These are phyloP conservation scores for Sugiyamaella floridensis DNA, from an alignment of 805 yeast genomes.

Conservation along the genomic window DNA sequence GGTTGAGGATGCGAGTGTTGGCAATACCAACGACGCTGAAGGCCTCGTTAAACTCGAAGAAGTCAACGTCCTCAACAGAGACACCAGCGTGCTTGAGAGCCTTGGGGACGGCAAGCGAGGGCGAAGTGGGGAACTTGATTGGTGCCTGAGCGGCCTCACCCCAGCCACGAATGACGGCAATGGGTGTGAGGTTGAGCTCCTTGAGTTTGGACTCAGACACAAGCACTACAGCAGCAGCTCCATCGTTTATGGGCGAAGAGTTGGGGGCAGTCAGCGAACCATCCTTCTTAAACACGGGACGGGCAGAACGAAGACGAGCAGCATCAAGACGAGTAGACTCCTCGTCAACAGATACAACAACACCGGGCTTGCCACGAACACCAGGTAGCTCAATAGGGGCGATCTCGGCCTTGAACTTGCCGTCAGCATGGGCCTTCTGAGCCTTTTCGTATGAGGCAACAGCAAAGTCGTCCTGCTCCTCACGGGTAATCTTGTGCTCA, in stretches of 20 bases:
- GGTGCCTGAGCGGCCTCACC: conserved; percentile 98
- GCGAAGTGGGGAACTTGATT: conserved; percentile 92
- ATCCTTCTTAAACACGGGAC: conserved; percentile 91
- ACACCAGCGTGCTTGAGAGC: conserved; percentile 84
- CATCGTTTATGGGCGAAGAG: conserved; percentile 94
- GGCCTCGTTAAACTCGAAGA: conserved; percentile 95
- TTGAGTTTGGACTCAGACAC: conserved; percentile 78
- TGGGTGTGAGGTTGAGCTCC: conserved; percentile 80
- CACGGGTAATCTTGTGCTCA: conserved; percentile 71
- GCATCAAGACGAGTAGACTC: conserved; percentile 75
- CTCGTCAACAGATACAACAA: conserved; percentile 68
- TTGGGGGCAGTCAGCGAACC: conserved; percentile 98
- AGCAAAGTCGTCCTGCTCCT: conserved; percentile 86
- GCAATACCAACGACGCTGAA: conserved; percentile 95
- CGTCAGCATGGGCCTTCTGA: conserved; percentile 66
- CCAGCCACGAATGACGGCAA: conserved; percentile 88
- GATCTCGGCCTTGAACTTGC: conserved; percentile 78
- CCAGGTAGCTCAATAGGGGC: conserved; percentile 88
- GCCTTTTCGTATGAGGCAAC: conserved; percentile 81
- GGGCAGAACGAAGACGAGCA: conserved; percentile 67
- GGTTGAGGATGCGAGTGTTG: conserved; percentile 61
- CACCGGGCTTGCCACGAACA: conserved; percentile 77
- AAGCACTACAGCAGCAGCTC: conserved; percentile 91
- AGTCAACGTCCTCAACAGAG: conserved; percentile 63
- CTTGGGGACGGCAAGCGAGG: conserved; percentile 91